Base-by-base conservation (phyloP, 2,329 filamentous ascomycete species). In the Tolypocladium tropicale region DNA sequence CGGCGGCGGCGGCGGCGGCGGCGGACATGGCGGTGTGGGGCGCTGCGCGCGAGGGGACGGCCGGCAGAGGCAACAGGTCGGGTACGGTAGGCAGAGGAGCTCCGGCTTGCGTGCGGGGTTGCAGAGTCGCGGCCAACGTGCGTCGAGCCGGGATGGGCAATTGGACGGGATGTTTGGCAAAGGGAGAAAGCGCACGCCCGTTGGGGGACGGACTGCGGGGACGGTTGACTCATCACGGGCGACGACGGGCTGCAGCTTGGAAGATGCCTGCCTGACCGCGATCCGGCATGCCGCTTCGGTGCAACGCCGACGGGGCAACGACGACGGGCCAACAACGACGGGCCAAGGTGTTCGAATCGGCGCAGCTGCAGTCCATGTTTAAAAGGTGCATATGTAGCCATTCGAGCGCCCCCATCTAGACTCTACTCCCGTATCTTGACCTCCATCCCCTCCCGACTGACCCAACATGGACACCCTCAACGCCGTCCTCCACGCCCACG, bases 401-500 rank as follows among this genome's bases (percentile, higher is more conserved):
- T 41, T 4, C 39, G 14, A n/a, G n/a, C 6, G 9, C 2, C n/a
- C 14, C 21, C 21, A 3, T 41, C n/a, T 2, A 9, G 9, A 3
- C 49, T 32, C n/a, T 16, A 6, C 49, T 30, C 6, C 30, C 12
- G 49, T 9, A 23, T 52, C 16, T 36, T n/a, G n/a, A n/a, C n/a
- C n/a, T n/a, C n/a, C n/a, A n/a, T n/a, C 32, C 30, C 33, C 16
- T 18, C n/a, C n/a, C n/a, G n/a, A n/a, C n/a, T n/a, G n/a, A n/a
- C 23, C 5, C 48, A 58, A 16, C 32, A 69, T 69, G 67, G 62
- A 67, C 33, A 64, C 56, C 25, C 56, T 71, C 32, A 56, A 62
- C 50, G 58, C 61, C 7, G 69, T 74, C 28, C 61, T 74, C 7
- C 52, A 61, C 25, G 60, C 64, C 14, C 62, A 70, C 55, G 64